Evolutionary conservation across 208 protist genomes (phyloP).

Genomic region (Leishmania braziliensis): DNA sequence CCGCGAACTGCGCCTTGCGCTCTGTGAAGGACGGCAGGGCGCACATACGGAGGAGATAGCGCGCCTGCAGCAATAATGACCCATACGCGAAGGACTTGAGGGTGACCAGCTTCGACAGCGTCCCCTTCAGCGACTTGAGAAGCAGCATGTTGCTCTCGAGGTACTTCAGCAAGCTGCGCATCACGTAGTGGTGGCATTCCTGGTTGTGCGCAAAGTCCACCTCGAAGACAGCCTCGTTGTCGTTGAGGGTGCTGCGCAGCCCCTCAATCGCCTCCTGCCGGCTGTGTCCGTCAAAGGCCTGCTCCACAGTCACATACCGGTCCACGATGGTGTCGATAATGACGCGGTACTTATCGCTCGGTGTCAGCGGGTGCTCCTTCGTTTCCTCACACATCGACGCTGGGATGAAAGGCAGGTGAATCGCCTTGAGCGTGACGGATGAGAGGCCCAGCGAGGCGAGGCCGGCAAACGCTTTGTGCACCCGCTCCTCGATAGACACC

Average conservation of each 20-base stretch:
- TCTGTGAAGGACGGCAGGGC: constrained; percentile 72
- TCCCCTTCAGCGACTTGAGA: constrained; percentile 58
- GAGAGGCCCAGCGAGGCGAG: constrained; percentile 76
- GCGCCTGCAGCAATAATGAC: constrained; percentile 65
- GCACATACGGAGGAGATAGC: constrained; percentile 75
- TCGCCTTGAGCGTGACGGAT: constrained; percentile 52
- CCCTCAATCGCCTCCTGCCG: constrained; percentile 74
- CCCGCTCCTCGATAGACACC: constrained; percentile 50
- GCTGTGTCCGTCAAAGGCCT: constrained; percentile 58
- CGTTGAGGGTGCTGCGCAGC: constrained; percentile 47
- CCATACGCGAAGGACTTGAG: constrained; percentile 61
- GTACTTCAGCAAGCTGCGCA: constrained; percentile 57
- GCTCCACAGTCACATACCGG: constrained; percentile 77
- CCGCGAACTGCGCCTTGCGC: constrained; percentile 67
- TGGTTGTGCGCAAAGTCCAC: constrained; percentile 82
- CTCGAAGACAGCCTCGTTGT: constrained; percentile 49
- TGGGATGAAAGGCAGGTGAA: constrained; percentile 55
- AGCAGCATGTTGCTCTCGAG: constrained; percentile 63
- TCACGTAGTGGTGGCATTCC: constrained; percentile 69
- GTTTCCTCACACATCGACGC: constrained; percentile 12
- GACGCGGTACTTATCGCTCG: constrained; percentile 61
- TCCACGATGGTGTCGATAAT: constrained; percentile 66
- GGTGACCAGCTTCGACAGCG: constrained; percentile 52
- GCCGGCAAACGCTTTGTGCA: constrained; percentile 53
- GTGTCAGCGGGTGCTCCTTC: constrained; percentile 34